Evolutionary conservation across 73 alveolate genomes (phyloP).

Genomic region (Paramecium biaurelia): DNA sequence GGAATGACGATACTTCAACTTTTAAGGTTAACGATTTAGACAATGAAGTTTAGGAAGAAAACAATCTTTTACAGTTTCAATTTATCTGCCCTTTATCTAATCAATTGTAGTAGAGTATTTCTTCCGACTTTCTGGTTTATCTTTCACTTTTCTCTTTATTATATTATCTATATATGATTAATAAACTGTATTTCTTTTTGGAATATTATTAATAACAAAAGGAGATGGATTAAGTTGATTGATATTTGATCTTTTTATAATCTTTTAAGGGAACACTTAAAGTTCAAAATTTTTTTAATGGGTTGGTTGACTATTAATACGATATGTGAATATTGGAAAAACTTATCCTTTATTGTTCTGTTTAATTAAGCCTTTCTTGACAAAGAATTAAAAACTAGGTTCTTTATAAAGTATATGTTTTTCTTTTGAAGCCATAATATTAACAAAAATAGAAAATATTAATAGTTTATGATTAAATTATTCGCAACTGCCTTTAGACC

Average conservation of each 20-base stretch:
- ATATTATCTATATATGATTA: not conserved
- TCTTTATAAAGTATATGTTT: not conserved
- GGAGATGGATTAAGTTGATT: not conserved
- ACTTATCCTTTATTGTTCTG: not conserved
- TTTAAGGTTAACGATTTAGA: not conserved
- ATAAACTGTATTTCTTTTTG: not conserved
- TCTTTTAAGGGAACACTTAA: not conserved
- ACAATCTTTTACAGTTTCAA: not conserved
- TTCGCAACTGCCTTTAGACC: not conserved
- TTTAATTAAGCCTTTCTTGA: not conserved
- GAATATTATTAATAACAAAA: not conserved
- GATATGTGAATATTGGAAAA: constrained; percentile 1
- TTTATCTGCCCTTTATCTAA: not conserved
- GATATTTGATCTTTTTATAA: not conserved
- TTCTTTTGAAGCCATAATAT: not conserved
- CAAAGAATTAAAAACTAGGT: not conserved
- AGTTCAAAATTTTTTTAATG: not conserved
- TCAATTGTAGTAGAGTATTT: not conserved
- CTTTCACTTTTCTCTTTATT: not conserved
- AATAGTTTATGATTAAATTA: not conserved
- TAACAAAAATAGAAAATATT: not conserved
- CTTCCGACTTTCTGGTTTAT: not conserved
- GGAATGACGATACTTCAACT: not conserved
- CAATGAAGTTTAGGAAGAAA: not conserved
- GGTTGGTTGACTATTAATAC: not conserved